Percentiles rank a stretch among this genome's conserved stretches.
phyloP scores from a whole-genome alignment of 2,329 filamentous ascomycete species.

The Cladosporium austrohemisphaericum region DNA sequence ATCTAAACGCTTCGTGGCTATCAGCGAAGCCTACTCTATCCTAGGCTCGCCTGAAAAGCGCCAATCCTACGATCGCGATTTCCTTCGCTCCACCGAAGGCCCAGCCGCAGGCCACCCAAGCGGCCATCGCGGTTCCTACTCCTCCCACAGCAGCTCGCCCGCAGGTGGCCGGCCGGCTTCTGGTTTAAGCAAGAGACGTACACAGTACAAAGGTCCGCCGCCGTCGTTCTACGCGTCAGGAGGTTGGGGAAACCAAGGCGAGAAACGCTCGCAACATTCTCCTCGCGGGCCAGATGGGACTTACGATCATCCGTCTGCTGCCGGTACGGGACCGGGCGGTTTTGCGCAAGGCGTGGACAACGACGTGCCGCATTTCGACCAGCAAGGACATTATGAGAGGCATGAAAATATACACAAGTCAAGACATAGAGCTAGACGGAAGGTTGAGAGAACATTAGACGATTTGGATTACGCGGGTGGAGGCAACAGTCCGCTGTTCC shows the following conservation, averaged over 20 bases:
- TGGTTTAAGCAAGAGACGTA: constrained; percentile 72
- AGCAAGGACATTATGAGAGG: constrained; percentile 66
- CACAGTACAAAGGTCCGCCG: constrained; percentile 77
- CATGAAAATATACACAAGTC: constrained; percentile 55
- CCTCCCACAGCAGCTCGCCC: constrained; percentile 34
- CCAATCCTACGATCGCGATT: constrained; percentile 73
- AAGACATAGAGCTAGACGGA: constrained; percentile 22
- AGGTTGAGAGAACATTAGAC: constrained; percentile 19
- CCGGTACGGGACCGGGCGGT: constrained; percentile 43
- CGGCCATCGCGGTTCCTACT: constrained; percentile 51
- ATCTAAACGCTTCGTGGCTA: constrained; percentile 59
- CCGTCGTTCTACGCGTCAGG: constrained; percentile 83
- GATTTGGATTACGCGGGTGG: constrained; percentile 21
- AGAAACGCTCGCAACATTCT: constrained; percentile 53
- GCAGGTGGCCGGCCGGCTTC: constrained; percentile 74
- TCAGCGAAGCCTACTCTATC: constrained; percentile 37
- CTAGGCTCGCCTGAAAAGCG: constrained; percentile 63
- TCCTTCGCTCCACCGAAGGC: constrained; percentile 38
- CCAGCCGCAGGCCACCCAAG: constrained; percentile 45
- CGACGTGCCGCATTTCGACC: constrained; percentile 75
- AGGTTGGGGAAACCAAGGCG: constrained; percentile 66
- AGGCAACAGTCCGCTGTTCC: constrained; percentile 27
- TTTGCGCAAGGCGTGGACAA: constrained; percentile 56
- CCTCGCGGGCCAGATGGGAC: constrained; percentile 23
- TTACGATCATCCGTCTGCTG: constrained; percentile 21